Base-by-base conservation (phyloP, 208 protist species). In the Trypanosoma avium region DNA sequence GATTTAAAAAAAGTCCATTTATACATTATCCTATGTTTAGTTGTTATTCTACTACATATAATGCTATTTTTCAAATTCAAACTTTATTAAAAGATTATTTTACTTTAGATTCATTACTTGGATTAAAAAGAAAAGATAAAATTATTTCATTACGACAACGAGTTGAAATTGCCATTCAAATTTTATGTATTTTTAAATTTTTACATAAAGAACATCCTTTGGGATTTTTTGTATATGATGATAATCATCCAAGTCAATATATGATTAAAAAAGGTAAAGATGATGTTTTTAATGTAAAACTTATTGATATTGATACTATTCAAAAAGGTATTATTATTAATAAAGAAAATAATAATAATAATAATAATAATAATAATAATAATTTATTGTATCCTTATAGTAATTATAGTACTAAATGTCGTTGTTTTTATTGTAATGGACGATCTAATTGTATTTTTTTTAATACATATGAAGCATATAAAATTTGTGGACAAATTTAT, bases 241-340 rank as follows among this genome's bases (percentile, higher is more conserved):
- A 67, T 45, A 59, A 67, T 17, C 61, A 67, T 27, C 49, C 61
- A 4, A 36, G 49, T 27, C 61, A 67, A 27, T 67, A 59, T 29
- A 30, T 67, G 26, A 15, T 67, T 32, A 57, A 58, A 40, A 24
- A 49, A 27, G 50, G 26, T 2, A 19, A 9, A 7, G 24, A 55
- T 3, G 53, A 54, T 12, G 40, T 38, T 13, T 67, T 48, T 47
- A 19, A 15, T 9, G 49, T 67, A 19, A 30, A 35, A n/a, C 61
- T 67, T 29, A 67, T 58, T 67, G 61, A 67, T 40, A 67, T 67
- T 67, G 61, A 67, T 48, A 67, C 61, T 21, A 15, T 67, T n/a
- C 61, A 67, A 36, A 21, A 38, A n/a, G 53, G 46, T 5, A 42
- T n/a, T n/a, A n/a, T n/a, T n/a, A n/a, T n/a, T n/a, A n/a, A n/a